Evolutionary conservation across 306 rosid species (phyloP).

Genomic region (Parietaria judaica): DNA sequence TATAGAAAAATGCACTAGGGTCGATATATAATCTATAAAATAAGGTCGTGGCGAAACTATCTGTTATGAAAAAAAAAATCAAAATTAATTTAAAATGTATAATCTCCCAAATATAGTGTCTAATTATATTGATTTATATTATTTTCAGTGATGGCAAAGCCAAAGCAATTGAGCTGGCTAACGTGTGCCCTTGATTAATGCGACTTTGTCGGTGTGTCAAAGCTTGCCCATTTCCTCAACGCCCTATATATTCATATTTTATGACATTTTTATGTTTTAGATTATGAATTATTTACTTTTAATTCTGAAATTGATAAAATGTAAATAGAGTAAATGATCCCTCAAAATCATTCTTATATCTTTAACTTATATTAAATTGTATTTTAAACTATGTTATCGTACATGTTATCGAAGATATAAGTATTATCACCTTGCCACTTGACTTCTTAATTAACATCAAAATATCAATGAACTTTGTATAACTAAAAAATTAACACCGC

Average conservation of each 20-base stretch:
- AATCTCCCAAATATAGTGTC: constrained; percentile 20
- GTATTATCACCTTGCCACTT: too few relatives aligned
- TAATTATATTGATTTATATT: background rate
- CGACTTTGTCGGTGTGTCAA: constrained; percentile 46
- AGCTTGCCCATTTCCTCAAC: constrained; percentile 23
- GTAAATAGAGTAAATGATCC: too few relatives aligned
- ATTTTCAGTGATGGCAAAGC: constrained; percentile 55
- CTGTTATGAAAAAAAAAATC: constrained; percentile 7
- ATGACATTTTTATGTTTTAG: too few relatives aligned
- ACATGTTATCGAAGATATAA: too few relatives aligned
- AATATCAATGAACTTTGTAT: too few relatives aligned
- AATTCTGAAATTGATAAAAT: too few relatives aligned
- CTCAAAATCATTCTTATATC: too few relatives aligned
- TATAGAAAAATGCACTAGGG: background rate
- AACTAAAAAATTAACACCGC: too few relatives aligned
- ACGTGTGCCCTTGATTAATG: constrained; percentile 65
- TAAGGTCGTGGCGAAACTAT: constrained; percentile 30
- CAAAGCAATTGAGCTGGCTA: constrained; percentile 87
- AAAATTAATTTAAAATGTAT: background rate
- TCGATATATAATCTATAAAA: constrained; percentile 17
- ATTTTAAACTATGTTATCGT: too few relatives aligned
- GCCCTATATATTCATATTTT: background rate
- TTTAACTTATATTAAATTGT: too few relatives aligned
- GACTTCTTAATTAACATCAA: too few relatives aligned
- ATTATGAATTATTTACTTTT: too few relatives aligned